Evolutionary conservation across 768 basidiomycete species (phyloP).

Genomic region (Chlorophyllum brunneum): DNA sequence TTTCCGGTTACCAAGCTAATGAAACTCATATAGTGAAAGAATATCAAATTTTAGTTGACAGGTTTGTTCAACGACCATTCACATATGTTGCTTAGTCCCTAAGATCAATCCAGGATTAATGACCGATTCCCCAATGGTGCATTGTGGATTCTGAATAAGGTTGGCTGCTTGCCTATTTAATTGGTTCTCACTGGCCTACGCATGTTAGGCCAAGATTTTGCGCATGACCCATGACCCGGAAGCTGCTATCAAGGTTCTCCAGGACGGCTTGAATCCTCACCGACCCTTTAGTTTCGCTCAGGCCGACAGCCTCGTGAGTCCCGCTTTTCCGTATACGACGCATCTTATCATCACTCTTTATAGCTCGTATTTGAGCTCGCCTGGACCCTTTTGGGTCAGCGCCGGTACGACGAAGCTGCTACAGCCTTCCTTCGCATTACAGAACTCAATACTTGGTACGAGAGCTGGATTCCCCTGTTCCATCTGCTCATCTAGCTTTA

Average conservation of each 20-base stretch:
- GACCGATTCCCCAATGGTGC: constrained; percentile 61
- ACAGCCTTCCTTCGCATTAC: constrained; percentile 62
- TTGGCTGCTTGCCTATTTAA: constrained; percentile 17
- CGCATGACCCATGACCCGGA: constrained; percentile 66
- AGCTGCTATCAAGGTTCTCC: constrained; percentile 62
- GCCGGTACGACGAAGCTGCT: constrained; percentile 60
- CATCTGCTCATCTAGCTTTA: not conserved
- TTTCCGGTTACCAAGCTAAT: constrained; percentile 76
- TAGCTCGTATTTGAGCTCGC: constrained; percentile 78
- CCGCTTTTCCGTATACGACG: not conserved
- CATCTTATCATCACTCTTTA: not conserved
- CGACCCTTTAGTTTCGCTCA: constrained; percentile 57
- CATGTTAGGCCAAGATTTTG: constrained; percentile 59
- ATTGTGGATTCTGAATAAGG: constrained; percentile 72
- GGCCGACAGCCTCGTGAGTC: constrained; percentile 64
- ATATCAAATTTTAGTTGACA: constrained; percentile 62
- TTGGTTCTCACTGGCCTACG: not conserved
- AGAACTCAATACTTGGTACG: constrained; percentile 67
- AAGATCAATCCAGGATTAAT: constrained; percentile 39
- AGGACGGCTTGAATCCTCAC: constrained; percentile 52
- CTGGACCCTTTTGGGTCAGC: constrained; percentile 55
- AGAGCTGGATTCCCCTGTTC: not conserved
- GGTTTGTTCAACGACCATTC: constrained; percentile 34
- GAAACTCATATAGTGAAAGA: constrained; percentile 58
- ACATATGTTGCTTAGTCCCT: not conserved